phyloP scores from a whole-genome alignment of 2,329 filamentous ascomycete species.

The Pestalotiopsis sp. region DNA sequence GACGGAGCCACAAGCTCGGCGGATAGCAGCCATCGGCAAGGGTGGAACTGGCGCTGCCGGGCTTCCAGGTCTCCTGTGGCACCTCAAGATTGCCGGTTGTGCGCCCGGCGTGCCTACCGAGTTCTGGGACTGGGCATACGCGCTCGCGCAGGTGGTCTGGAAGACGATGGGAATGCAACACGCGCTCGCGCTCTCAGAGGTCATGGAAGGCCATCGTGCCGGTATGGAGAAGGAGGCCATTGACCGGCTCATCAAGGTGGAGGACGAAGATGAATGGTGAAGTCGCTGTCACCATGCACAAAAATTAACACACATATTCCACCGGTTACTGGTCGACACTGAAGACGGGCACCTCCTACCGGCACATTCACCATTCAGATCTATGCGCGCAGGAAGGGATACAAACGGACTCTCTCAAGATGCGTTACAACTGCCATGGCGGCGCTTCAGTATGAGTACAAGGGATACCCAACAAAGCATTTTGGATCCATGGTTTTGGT shows the following conservation, averaged over 20 bases:
- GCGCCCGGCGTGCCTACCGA: constrained; percentile 43
- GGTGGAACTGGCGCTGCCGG: constrained; percentile 48
- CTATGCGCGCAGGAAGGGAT: too few relatives aligned
- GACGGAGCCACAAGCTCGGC: constrained; percentile 33
- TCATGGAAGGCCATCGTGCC: constrained; percentile 34
- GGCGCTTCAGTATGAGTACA: neutral
- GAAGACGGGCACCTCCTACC: neutral
- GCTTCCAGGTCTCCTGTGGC: constrained; percentile 48
- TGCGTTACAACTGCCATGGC: neutral
- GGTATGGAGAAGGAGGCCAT: constrained; percentile 20
- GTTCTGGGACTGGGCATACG: constrained; percentile 45
- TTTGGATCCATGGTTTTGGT: neutral
- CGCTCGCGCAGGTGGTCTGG: constrained; percentile 49
- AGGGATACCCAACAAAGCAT: neutral
- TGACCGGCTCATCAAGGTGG: constrained; percentile 18
- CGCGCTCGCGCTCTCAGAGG: constrained; percentile 43
- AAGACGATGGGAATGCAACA: constrained; percentile 52
- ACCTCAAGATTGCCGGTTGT: constrained; percentile 47
- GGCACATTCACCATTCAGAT: neutral
- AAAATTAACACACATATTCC: neutral
- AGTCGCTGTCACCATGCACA: neutral
- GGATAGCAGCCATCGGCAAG: constrained; percentile 36
- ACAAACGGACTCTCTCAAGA: neutral
- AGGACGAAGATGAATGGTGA: constrained; percentile 18
- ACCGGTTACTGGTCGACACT: neutral